phyloP scores from a whole-genome alignment of 495 filamentous ascomycete species.

The Collariella sp. region DNA sequence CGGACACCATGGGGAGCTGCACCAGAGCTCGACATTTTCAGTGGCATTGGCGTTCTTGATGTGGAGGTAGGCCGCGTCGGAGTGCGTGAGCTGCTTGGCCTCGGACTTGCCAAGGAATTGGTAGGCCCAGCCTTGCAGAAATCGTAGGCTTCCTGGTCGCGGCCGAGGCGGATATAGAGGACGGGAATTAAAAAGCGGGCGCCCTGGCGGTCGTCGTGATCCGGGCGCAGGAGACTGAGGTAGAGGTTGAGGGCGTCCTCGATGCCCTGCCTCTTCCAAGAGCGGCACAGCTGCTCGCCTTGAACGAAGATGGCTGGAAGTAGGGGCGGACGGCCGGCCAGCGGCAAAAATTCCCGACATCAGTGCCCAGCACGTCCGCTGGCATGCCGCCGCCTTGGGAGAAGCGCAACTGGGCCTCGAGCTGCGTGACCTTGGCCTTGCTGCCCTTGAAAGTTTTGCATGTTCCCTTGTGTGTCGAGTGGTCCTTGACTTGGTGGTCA shows the following conservation, averaged over 20 bases:
- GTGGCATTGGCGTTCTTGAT: conserved; percentile 34
- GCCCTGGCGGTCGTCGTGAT: conserved; percentile 41
- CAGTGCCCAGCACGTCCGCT: conserved; percentile 3
- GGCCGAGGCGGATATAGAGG: conserved; percentile 38
- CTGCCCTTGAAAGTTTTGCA: conserved; percentile 35
- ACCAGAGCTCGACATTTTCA: conserved; percentile 16
- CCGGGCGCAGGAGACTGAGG: conserved; percentile 34
- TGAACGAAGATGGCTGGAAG: conserved; percentile 30
- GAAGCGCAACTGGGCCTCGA: conserved; percentile 26
- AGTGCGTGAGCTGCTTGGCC: conserved; percentile 28
- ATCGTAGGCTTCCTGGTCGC: conserved; percentile 49
- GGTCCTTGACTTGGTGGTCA: conserved; percentile 34
- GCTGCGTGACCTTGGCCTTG: conserved; percentile 9
- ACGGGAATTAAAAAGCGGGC: conserved; percentile 33
- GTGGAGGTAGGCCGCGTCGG: conserved; percentile 24
- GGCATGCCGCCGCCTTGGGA: conserved; percentile 4
- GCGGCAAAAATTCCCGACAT: conserved; percentile 34
- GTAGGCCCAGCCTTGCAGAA: conserved; percentile 45
- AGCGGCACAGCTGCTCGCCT: conserved; percentile 24
- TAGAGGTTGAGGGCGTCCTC: conserved; percentile 29
- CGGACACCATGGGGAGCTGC: background rate
- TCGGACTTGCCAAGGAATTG: conserved; percentile 7
- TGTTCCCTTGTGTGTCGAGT: conserved; percentile 29
- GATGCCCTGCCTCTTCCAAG: conserved; percentile 29
- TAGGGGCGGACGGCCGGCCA: conserved; percentile 34